Conservation (phyloP, 352 stramenopile species). For the Globisporangium megalacanthum region DNA sequence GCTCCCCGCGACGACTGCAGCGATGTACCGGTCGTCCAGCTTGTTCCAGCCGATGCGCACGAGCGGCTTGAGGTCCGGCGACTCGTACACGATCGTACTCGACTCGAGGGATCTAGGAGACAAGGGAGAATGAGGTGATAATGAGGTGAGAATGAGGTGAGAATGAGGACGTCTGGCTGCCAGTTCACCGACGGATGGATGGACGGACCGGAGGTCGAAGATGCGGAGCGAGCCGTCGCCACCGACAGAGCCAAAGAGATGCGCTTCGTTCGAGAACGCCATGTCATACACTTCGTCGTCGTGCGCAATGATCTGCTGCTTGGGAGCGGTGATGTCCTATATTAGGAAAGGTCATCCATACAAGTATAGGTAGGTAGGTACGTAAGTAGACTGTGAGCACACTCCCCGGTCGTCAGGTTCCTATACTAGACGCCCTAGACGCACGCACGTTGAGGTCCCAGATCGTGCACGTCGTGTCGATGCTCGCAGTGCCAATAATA, state of each 20-base stretch:
- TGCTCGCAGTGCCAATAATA: constrained; percentile 95
- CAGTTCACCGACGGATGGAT: too few relatives aligned
- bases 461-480: constrained; percentile 98
- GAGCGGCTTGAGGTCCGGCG: constrained; percentile 80
- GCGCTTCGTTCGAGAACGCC: constrained; percentile 90
- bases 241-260: constrained; percentile 96
- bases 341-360: neutral
- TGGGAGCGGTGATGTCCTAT: constrained; percentile 53
- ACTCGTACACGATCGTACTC: constrained; percentile 97
- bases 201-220: constrained; percentile 93
- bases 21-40: constrained; percentile 96
- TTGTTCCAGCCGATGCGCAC: constrained; percentile 97
- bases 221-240: constrained; percentile 95
- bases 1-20: constrained; percentile 91
- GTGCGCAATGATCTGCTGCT: constrained; percentile 97
- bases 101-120: constrained; percentile 67
- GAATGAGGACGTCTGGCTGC: neutral
- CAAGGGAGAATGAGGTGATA: neutral
- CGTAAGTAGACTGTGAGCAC: too few relatives aligned
- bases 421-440: too few relatives aligned
- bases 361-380: too few relatives aligned
- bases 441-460: constrained; percentile 97
- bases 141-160: too few relatives aligned
- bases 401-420: neutral
- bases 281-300: constrained; percentile 99